Evolutionary conservation across 768 basidiomycete species (phyloP).

Genomic region (Lentinula detonsa): DNA sequence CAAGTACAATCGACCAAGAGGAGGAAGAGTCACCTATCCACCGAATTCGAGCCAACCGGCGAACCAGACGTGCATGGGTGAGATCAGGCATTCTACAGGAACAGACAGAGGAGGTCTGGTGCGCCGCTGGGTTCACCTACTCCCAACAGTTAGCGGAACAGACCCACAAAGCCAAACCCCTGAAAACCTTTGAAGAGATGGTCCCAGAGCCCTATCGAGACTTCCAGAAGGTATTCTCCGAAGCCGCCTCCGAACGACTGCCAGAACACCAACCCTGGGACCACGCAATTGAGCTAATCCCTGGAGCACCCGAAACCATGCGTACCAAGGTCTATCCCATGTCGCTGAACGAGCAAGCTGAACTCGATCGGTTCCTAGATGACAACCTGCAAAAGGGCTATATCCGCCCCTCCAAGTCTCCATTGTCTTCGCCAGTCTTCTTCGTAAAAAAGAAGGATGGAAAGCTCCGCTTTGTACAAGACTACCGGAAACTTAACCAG

Average conservation of each 20-base stretch:
- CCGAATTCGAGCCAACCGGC: too few relatives aligned
- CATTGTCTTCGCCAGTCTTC: background rate
- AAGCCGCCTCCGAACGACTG: background rate
- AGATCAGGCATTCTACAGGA: too few relatives aligned
- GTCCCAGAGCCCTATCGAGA: background rate
- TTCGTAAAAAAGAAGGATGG: background rate
- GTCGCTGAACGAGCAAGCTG: background rate
- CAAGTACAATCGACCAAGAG: too few relatives aligned
- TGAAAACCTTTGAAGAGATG: background rate
- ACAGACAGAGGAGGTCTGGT: too few relatives aligned
- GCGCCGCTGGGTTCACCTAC: too few relatives aligned
- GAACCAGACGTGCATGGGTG: too few relatives aligned
- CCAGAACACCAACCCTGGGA: background rate
- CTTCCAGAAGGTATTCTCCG: background rate
- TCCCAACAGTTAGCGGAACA: too few relatives aligned
- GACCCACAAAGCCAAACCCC: background rate
- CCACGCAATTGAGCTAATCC: background rate
- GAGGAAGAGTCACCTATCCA: too few relatives aligned
- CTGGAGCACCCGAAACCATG: background rate
- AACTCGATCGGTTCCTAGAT: background rate
- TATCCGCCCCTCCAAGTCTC: background rate
- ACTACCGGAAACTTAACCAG: constrained; percentile 14
- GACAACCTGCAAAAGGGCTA: background rate
- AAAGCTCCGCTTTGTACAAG: background rate
- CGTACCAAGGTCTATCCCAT: background rate